phyloP scores from a whole-genome alignment of 176 grass and related monocot species.

The Miscanthus lutarioriparius region DNA sequence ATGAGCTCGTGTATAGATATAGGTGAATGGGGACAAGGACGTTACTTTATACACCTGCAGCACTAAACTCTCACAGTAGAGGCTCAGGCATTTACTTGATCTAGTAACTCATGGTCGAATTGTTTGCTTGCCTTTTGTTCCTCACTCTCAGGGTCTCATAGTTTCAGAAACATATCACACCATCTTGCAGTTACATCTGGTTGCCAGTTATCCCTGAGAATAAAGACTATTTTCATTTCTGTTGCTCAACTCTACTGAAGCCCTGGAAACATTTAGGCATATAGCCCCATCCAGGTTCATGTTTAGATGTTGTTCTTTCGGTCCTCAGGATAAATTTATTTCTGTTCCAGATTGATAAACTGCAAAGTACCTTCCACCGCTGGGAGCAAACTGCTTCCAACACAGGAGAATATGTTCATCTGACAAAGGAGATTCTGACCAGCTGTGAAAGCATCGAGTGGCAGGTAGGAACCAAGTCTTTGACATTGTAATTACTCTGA shows the following conservation, averaged over 20 bases:
- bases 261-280: background rate
- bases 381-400: slow-evolving; percentile 81
- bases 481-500: background rate
- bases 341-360: slow-evolving; percentile 68
- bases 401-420: slow-evolving; percentile 83
- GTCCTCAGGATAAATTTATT: background rate
- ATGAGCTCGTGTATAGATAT: background rate
- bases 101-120: background rate
- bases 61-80: background rate
- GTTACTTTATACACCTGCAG: background rate
- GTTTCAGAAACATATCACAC: background rate
- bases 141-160: background rate
- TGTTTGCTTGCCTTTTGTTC: background rate
- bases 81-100: background rate
- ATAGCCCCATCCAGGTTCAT: background rate
- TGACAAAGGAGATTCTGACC: slow-evolving; percentile 76
- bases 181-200: background rate
- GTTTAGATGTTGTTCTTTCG: background rate
- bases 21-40: background rate
- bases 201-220: background rate
- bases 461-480: slow-evolving; percentile 53
- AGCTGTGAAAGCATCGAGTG: slow-evolving; percentile 93
- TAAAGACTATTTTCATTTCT: background rate
- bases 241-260: background rate
- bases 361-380: slow-evolving; percentile 70